Conservation (phyloP, 495 filamentous ascomycete genomes). For the Aspergillus sparsus region DNA sequence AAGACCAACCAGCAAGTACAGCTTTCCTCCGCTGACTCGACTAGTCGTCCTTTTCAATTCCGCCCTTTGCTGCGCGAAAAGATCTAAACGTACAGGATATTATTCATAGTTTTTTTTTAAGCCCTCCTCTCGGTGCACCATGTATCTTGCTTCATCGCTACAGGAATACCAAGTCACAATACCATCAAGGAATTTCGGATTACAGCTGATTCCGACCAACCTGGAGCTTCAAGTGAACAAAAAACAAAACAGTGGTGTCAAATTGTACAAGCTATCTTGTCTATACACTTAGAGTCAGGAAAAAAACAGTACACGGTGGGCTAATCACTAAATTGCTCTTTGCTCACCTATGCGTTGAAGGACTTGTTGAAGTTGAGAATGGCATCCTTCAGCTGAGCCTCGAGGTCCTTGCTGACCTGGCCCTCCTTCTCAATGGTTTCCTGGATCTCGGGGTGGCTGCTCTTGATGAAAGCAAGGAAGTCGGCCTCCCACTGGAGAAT, state of each 20-base stretch:
- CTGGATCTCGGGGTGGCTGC: slow-evolving; percentile 80
- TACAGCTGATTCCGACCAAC: slow-evolving; percentile 24
- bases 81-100: slow-evolving; percentile 56
- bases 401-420: slow-evolving; percentile 90
- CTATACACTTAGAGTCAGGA: slow-evolving; percentile 55
- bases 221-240: slow-evolving; percentile 32
- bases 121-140: slow-evolving; percentile 23
- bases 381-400: slow-evolving; percentile 81
- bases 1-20: slow-evolving; percentile 20
- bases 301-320: slow-evolving; percentile 40
- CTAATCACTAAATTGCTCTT: slow-evolving; percentile 40
- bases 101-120: slow-evolving; percentile 45
- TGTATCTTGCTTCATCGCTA: slow-evolving; percentile 27
- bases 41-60: slow-evolving; percentile 27
- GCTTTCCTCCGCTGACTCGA: slow-evolving; percentile 15
- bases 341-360: slow-evolving; percentile 65
- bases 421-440: slow-evolving; percentile 94
- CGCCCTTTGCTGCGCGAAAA: slow-evolving; percentile 43
- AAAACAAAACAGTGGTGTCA: slow-evolving; percentile 52
- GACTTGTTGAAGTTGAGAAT: slow-evolving; percentile 86
- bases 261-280: slow-evolving; percentile 59
- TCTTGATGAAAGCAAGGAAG: slow-evolving; percentile 88
- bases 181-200: slow-evolving; percentile 15
- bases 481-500: slow-evolving; percentile 91
- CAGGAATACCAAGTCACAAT: slow-evolving; percentile 21